phyloP scores from a whole-genome alignment of 352 stramenopile species.

The Globisporangium mamillatum region DNA sequence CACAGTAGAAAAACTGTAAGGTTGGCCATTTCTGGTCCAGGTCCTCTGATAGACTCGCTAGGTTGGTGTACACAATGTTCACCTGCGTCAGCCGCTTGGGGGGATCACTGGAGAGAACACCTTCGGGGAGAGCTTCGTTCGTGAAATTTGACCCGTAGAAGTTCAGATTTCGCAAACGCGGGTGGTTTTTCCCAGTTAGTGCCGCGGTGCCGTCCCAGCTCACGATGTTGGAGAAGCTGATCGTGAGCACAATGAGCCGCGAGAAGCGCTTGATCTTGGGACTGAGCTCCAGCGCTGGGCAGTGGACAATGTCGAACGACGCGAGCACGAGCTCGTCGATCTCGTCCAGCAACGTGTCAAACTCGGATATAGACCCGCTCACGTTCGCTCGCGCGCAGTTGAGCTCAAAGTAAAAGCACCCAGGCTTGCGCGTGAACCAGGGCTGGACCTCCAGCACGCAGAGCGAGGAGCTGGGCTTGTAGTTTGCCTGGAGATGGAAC shows the following conservation, averaged over 20 bases:
- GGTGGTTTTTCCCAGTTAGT: slow-evolving; percentile 21
- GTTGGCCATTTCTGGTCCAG: slow-evolving; percentile 32
- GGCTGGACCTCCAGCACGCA: slow-evolving; percentile 30
- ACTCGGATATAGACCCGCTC: slow-evolving; percentile 15
- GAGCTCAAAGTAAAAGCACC: slow-evolving; percentile 30
- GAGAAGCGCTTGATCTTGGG: slow-evolving; percentile 25
- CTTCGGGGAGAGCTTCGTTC: slow-evolving; percentile 23
- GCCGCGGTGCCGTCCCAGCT: slow-evolving; percentile 25
- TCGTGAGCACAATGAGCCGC: slow-evolving; percentile 30
- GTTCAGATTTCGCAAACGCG: slow-evolving; percentile 24
- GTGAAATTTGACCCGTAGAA: slow-evolving; percentile 32
- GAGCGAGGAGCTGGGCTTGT: not conserved
- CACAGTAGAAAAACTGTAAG: slow-evolving; percentile 14
- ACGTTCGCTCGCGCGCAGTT: slow-evolving; percentile 18
- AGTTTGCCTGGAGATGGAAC: slow-evolving; percentile 19
- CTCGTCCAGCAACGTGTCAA: slow-evolving; percentile 14
- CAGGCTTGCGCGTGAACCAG: slow-evolving; percentile 24
- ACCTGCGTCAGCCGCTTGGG: slow-evolving; percentile 20
- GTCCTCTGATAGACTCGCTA: slow-evolving; percentile 29
- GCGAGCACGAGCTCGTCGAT: slow-evolving; percentile 24
- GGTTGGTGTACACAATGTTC: slow-evolving; percentile 32
- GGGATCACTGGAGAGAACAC: slow-evolving; percentile 29
- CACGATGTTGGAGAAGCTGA: slow-evolving; percentile 39
- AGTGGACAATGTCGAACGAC: slow-evolving; percentile 39
- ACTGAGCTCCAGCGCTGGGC: slow-evolving; percentile 29